Conservation (phyloP, 805 yeast species). For the Metschnikowia vanudenii region DNA sequence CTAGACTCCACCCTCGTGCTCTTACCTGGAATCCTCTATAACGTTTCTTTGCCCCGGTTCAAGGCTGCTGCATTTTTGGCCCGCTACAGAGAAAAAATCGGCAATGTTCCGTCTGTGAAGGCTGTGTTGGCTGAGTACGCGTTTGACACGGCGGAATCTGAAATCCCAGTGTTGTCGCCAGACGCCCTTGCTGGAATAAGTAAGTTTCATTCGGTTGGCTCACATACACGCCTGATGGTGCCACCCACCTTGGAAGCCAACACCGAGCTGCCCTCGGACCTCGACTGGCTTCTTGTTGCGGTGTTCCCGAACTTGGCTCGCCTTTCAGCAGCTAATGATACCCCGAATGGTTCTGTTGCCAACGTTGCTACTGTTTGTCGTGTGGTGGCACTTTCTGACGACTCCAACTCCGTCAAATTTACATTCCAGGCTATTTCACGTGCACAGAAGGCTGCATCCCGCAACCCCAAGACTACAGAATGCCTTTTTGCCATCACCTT, state of each 20-base stretch:
- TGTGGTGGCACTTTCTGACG: conserved; percentile 47
- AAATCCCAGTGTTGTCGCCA: conserved; percentile 23
- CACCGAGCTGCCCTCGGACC: conserved; percentile 17
- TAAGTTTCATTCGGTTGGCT: conserved; percentile 19
- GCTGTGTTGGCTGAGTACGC: conserved; percentile 37
- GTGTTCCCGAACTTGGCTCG: conserved; percentile 33
- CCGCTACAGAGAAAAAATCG: conserved; percentile 35
- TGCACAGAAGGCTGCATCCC: conserved; percentile 25
- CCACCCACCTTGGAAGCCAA: neutral
- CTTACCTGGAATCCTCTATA: conserved; percentile 62
- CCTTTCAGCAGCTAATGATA: conserved; percentile 25
- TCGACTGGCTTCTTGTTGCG: conserved; percentile 40
- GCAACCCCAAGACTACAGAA: conserved; percentile 4
- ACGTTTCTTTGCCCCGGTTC: conserved; percentile 49
- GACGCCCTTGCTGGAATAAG: conserved; percentile 34
- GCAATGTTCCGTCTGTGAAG: conserved; percentile 28
- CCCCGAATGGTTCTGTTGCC: neutral
- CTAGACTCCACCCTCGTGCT: conserved; percentile 47
- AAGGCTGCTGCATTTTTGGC: conserved; percentile 48
- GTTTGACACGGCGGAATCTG: conserved; percentile 21
- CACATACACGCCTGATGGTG: conserved; percentile 2
- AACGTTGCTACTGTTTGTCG: conserved; percentile 44
- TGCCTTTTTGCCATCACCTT: conserved; percentile 34
- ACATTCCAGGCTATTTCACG: conserved; percentile 52
- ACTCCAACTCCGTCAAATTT: conserved; percentile 41